Conservation (phyloP, 352 stramenopile species). For the Globisporangium nodosum region DNA sequence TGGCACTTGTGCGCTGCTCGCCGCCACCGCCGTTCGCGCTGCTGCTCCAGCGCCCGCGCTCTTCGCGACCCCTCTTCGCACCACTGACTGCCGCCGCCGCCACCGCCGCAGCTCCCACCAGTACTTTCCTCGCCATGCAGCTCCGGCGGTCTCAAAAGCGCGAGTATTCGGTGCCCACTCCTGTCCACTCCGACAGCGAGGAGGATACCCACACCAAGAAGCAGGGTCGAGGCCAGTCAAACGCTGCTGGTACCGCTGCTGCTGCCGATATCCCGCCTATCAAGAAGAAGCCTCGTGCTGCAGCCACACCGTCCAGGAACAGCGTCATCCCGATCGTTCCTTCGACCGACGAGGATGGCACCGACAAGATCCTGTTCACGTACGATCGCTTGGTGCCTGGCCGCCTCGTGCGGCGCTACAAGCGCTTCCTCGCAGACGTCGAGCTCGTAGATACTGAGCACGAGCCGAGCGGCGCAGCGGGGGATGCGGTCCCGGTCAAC, state of each 20-base stretch:
- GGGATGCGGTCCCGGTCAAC: slow-evolving; percentile 1
- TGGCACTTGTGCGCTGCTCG: too few relatives aligned
- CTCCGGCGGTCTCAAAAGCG: too few relatives aligned
- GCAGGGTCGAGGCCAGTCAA: neutral
- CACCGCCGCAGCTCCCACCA: too few relatives aligned
- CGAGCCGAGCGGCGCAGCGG: neutral
- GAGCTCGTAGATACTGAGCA: slow-evolving; percentile 27
- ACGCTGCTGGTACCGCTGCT: neutral
- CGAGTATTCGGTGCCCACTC: too few relatives aligned
- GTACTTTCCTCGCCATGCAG: too few relatives aligned
- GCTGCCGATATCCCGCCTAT: neutral
- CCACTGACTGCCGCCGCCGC: too few relatives aligned
- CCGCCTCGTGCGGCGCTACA: slow-evolving; percentile 67
- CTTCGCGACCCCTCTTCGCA: too few relatives aligned
- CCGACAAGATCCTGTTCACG: slow-evolving; percentile 28
- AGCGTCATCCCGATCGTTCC: slow-evolving; percentile 4
- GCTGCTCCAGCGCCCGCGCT: too few relatives aligned
- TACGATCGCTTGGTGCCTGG: slow-evolving; percentile 55
- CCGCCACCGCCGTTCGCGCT: too few relatives aligned
- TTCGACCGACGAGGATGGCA: neutral
- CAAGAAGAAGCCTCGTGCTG: neutral
- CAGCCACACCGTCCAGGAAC: slow-evolving; percentile 12
- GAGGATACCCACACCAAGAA: too few relatives aligned
- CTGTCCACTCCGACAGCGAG: too few relatives aligned
- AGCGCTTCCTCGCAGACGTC: slow-evolving; percentile 78